Percentiles rank a stretch among this genome's conserved stretches.
Evolutionary conservation across 176 grass and related monocot species (phyloP).

Genomic region (Bromus sterilis): DNA sequence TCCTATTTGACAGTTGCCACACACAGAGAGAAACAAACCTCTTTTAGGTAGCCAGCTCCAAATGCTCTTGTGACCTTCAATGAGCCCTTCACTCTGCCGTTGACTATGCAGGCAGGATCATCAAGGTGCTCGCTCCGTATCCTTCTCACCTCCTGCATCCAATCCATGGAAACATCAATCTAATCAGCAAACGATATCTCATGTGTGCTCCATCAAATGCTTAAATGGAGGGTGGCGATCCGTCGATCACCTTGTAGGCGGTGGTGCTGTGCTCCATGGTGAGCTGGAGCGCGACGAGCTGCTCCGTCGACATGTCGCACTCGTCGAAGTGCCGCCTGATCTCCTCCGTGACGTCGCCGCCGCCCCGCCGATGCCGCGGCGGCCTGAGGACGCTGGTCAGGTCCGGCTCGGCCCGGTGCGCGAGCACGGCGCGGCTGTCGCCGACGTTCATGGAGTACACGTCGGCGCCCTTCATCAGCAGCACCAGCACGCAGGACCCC

Average conservation of each 20-base stretch:
- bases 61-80: constrained; percentile 85
- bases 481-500: constrained; percentile 81
- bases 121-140: constrained; percentile 67
- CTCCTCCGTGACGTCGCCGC: constrained; percentile 36
- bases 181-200: background rate
- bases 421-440: constrained; percentile 89
- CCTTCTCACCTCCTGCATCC: constrained; percentile 53
- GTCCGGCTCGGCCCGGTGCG: constrained; percentile 53
- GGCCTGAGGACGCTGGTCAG: constrained; percentile 26
- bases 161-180: background rate
- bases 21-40: constrained; percentile 20
- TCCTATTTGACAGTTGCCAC: background rate
- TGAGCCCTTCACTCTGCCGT: constrained; percentile 65
- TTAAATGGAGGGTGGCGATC: background rate
- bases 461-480: constrained; percentile 70
- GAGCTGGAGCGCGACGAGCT: constrained; percentile 58
- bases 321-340: constrained; percentile 51
- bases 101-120: constrained; percentile 49
- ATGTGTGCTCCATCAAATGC: background rate
- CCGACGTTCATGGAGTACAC: constrained; percentile 94
- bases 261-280: constrained; percentile 79
- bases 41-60: constrained; percentile 74
- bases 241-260: constrained; percentile 35
- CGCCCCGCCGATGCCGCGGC: background rate
- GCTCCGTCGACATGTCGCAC: constrained; percentile 41